A percentile compares a stretch with the other conserved stretches of the same genome.
These are phyloP conservation scores for Chytriomyces sp. DNA, from an alignment of 192 early-diverging fungal genomes.

Conservation along the genomic window DNA sequence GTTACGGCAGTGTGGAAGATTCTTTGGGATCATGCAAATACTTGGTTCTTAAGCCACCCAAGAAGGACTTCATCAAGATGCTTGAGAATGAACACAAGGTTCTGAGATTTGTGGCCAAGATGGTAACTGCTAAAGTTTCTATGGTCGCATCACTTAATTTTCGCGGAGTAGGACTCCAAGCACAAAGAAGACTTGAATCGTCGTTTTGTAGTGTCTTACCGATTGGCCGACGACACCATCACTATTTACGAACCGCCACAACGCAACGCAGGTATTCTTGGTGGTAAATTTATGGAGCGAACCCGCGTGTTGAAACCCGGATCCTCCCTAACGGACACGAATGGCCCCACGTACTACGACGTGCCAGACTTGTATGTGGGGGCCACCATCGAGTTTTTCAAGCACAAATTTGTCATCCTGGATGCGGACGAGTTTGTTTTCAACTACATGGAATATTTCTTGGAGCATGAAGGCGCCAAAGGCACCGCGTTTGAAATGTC, in stretches of 20 bases:
- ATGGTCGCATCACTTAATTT: neutral
- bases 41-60: constrained; percentile 63
- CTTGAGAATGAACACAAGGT: constrained; percentile 67
- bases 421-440: constrained; percentile 71
- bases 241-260: constrained; percentile 69
- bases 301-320: constrained; percentile 60
- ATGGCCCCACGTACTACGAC: constrained; percentile 57
- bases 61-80: constrained; percentile 70
- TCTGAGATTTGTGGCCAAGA: constrained; percentile 59
- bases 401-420: constrained; percentile 55
- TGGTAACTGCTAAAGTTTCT: constrained; percentile 41
- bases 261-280: constrained; percentile 62
- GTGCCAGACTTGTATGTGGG: constrained; percentile 56
- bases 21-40: constrained; percentile 60
- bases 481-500: constrained; percentile 33
- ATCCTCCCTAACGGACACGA: constrained; percentile 37
- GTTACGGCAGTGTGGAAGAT: constrained; percentile 65
- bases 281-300: constrained; percentile 68
- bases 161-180: constrained; percentile 58
- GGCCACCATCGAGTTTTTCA: constrained; percentile 51
- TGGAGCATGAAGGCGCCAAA: neutral
- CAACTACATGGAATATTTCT: constrained; percentile 51
- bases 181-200: constrained; percentile 62
- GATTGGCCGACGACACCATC: constrained; percentile 65
- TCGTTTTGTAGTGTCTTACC: constrained; percentile 62